A percentile compares a stretch with the other conserved stretches of the same genome.
Conservation (phyloP, 116 monocot genomes). For the Zostera marina region DNA sequence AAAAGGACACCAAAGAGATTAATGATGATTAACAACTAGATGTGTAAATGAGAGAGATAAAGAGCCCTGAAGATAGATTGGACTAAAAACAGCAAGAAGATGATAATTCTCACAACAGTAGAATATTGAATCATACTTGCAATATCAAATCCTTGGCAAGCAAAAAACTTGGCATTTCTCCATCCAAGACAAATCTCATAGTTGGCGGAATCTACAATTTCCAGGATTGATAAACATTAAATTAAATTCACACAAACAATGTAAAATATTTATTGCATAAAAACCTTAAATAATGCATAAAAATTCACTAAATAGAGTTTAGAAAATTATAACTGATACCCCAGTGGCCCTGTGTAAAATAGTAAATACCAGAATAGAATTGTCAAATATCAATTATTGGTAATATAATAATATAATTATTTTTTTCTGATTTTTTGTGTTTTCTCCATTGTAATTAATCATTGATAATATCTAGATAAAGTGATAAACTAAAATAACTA, state of each 20-base stretch:
- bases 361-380: no score
- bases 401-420: no score
- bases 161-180: conserved; percentile 94
- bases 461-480: no score
- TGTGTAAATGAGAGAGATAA: not conserved
- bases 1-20: not conserved
- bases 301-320: no score
- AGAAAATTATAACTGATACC: no score
- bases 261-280: not conserved
- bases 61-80: not conserved
- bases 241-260: not conserved
- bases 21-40: not conserved
- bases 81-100: not conserved
- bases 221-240: not conserved
- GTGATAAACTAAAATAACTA: no score
- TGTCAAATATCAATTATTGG: no score
- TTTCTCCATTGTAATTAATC: no score
- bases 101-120: not conserved
- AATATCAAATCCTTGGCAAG: conserved; percentile 99
- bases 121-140: conserved; percentile 32
- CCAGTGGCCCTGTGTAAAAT: no score
- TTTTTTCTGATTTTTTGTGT: no score
- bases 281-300: not conserved
- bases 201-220: conserved; percentile 72
- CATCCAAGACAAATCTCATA: conserved; percentile 84